Conservation (phyloP, 306 rosid species). For the Quercus mongolica region DNA sequence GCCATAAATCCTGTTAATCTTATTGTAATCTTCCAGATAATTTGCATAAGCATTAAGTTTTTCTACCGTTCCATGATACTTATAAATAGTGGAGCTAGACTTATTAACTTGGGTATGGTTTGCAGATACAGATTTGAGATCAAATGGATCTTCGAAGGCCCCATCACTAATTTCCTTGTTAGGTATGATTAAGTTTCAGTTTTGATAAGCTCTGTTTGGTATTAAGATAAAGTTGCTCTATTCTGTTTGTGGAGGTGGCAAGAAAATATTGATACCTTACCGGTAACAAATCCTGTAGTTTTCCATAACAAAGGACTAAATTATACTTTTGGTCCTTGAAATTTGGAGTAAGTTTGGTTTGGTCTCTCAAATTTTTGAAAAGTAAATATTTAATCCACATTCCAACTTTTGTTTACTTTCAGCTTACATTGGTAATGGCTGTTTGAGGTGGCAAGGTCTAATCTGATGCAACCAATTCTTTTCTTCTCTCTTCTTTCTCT, state of each 20-base stretch:
- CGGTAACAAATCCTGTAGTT: neutral
- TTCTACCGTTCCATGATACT: neutral
- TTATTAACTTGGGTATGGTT: neutral
- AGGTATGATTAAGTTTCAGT: slow-evolving; percentile 50
- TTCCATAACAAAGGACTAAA: neutral
- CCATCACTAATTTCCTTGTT: slow-evolving; percentile 85
- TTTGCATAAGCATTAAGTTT: neutral
- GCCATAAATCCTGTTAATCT: neutral
- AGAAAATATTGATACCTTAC: too few species aligned
- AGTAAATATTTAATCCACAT: too few species aligned
- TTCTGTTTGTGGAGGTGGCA: neutral
- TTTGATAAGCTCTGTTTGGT: neutral
- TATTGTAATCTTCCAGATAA: neutral
- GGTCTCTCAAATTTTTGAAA: too few species aligned
- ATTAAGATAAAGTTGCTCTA: neutral
- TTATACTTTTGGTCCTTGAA: too few species aligned
- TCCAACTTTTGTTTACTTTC: too few species aligned
- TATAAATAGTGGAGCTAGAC: neutral
- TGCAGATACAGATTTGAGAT: slow-evolving; percentile 62
- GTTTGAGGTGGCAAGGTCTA: too few species aligned
- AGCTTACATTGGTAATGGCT: too few species aligned
- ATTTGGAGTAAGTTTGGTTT: too few species aligned
- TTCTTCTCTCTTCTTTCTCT: too few species aligned
- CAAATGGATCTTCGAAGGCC: slow-evolving; percentile 51
- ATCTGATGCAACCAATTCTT: too few species aligned